These are phyloP conservation scores for Tuber aestivum DNA, from an alignment of 495 filamentous ascomycete species.

Conservation along the genomic window DNA sequence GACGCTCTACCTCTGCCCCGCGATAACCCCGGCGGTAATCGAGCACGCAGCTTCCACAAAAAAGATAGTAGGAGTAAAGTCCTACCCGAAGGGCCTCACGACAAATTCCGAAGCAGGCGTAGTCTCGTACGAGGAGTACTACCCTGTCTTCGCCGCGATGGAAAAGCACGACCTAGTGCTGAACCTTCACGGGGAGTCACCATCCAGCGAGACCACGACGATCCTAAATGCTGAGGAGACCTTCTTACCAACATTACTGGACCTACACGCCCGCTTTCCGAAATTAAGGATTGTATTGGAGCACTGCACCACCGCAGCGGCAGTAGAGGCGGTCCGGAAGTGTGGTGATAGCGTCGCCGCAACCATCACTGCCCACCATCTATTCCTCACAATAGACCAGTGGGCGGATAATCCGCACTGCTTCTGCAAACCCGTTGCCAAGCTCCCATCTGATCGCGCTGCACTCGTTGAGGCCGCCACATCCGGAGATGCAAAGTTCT, in stretches of 20 bases:
- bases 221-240: slow-evolving; percentile 72
- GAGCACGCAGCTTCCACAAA: slow-evolving; percentile 62
- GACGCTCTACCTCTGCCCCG: slow-evolving; percentile 77
- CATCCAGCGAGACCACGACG: slow-evolving; percentile 48
- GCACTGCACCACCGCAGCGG: slow-evolving; percentile 81
- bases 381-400: slow-evolving; percentile 71
- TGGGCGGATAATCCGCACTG: slow-evolving; percentile 69
- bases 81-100: slow-evolving; percentile 64
- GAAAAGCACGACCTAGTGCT: slow-evolving; percentile 59
- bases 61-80: slow-evolving; percentile 59
- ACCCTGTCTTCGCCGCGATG: slow-evolving; percentile 77
- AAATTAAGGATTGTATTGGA: slow-evolving; percentile 71
- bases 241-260: slow-evolving; percentile 70
- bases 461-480: slow-evolving; percentile 65
- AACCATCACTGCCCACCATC: slow-evolving; percentile 73
- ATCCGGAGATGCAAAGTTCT: slow-evolving; percentile 70
- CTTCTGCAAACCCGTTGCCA: slow-evolving; percentile 84
- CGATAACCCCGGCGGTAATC: slow-evolving; percentile 72
- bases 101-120: slow-evolving; percentile 84
- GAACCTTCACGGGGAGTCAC: slow-evolving; percentile 58
- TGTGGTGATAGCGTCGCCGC: slow-evolving; percentile 70
- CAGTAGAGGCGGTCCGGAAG: slow-evolving; percentile 65
- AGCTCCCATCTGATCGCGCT: slow-evolving; percentile 64
- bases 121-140: slow-evolving; percentile 61
- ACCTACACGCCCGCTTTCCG: slow-evolving; percentile 69